Conservation (phyloP, 2,329 filamentous ascomycete species). For the Diaporthe destruens region DNA sequence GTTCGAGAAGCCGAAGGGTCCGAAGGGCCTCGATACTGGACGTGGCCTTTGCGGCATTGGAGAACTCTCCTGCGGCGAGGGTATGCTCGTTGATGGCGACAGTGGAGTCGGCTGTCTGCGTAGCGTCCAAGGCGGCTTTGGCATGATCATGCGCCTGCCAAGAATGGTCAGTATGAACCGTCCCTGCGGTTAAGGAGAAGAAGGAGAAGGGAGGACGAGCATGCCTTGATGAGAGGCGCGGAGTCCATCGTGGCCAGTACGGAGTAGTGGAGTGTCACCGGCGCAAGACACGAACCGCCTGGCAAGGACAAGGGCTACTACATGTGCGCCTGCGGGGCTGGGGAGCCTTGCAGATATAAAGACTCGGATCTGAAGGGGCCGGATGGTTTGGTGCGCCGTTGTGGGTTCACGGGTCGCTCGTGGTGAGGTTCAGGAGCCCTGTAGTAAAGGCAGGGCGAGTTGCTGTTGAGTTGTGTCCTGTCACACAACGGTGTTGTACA, state of each 20-base stretch:
- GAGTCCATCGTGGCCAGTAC: conserved; percentile 69
- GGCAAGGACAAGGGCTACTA: background rate
- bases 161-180: conserved; percentile 44
- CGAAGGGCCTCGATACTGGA: conserved; percentile 79
- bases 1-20: conserved; percentile 85
- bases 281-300: conserved; percentile 30
- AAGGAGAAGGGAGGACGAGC: conserved; percentile 34
- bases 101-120: conserved; percentile 79
- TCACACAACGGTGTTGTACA: background rate
- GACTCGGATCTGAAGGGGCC: background rate
- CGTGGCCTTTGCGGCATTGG: conserved; percentile 81
- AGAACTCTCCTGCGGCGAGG: conserved; percentile 88
- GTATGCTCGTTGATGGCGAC: conserved; percentile 91
- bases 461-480: background rate
- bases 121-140: conserved; percentile 82
- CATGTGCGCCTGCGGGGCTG: background rate
- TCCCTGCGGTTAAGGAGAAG: conserved; percentile 23
- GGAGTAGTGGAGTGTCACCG: conserved; percentile 3
- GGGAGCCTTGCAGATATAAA: background rate
- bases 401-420: background rate
- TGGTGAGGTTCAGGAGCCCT: background rate
- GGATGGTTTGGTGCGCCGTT: background rate
- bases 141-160: conserved; percentile 87
- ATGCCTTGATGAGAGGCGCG: conserved; percentile 75
- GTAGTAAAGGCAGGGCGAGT: background rate